These are phyloP conservation scores for Candida neerlandica DNA, from an alignment of 1,139 yeast species.

Conservation along the genomic window DNA sequence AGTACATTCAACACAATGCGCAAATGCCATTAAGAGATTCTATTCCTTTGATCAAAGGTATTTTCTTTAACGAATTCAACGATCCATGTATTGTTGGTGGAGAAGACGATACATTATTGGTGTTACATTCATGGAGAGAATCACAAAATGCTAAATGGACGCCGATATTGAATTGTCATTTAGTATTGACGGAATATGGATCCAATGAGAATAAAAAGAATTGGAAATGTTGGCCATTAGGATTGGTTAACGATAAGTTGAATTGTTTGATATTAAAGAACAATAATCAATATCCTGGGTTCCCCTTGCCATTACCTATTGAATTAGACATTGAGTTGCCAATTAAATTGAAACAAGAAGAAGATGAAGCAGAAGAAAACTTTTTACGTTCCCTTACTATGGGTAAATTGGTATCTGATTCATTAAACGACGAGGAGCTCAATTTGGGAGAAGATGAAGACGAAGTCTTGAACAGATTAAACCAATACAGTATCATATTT, in stretches of 20 bases:
- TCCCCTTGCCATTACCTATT: slow-evolving; percentile 84
- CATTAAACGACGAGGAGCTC: slow-evolving; percentile 38
- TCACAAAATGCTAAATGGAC: slow-evolving; percentile 82
- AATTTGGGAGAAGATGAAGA: slow-evolving; percentile 41
- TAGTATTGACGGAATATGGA: slow-evolving; percentile 57
- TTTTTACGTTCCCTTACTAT: slow-evolving; percentile 49
- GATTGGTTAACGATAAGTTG: slow-evolving; percentile 67
- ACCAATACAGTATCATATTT: slow-evolving; percentile 52
- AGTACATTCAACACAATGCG: slow-evolving; percentile 44
- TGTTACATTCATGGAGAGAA: slow-evolving; percentile 78
- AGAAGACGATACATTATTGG: slow-evolving; percentile 64
- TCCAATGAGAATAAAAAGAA: slow-evolving; percentile 48
- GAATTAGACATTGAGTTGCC: slow-evolving; percentile 77
- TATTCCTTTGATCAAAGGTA: slow-evolving; percentile 52
- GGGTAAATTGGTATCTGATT: slow-evolving; percentile 52
- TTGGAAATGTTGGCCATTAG: slow-evolving; percentile 86
- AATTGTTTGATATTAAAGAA: slow-evolving; percentile 77
- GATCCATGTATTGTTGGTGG: slow-evolving; percentile 88
- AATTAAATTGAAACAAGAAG: slow-evolving; percentile 26
- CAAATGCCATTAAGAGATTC: slow-evolving; percentile 36
- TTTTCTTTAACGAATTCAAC: slow-evolving; percentile 81
- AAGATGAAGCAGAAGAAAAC: slow-evolving; percentile 38
- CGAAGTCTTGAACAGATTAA: slow-evolving; percentile 51
- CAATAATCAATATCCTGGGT: slow-evolving; percentile 51
- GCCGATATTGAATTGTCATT: slow-evolving; percentile 73